phyloP scores from a whole-genome alignment of 352 stramenopile species.

The Phytophthora cactorum region DNA sequence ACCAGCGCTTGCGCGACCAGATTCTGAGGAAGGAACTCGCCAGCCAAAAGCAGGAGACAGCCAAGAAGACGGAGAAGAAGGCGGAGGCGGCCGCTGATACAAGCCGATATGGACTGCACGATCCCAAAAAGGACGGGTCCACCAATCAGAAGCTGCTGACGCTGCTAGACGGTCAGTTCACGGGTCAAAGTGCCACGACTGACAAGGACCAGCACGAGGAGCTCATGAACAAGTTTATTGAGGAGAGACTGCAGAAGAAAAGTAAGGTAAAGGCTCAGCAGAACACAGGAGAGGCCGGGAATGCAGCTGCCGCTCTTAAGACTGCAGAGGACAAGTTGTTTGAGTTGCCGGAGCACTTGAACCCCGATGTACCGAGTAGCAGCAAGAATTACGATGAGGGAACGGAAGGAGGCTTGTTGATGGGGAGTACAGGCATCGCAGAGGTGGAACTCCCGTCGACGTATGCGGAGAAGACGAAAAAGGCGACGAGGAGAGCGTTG shows the following conservation, averaged over 20 bases:
- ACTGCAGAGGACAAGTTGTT: slow-evolving; percentile 77
- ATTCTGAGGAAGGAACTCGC: slow-evolving; percentile 44
- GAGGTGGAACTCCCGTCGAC: slow-evolving; percentile 73
- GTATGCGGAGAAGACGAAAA: slow-evolving; percentile 60
- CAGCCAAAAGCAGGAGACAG: slow-evolving; percentile 21
- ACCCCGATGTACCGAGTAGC: slow-evolving; percentile 46
- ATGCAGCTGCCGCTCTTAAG: slow-evolving; percentile 20
- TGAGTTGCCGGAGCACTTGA: slow-evolving; percentile 63
- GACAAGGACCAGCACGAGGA: slow-evolving; percentile 80
- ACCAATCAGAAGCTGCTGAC: slow-evolving; percentile 74
- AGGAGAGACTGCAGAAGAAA: slow-evolving; percentile 71
- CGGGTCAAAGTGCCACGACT: slow-evolving; percentile 63
- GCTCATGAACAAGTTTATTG: slow-evolving; percentile 87
- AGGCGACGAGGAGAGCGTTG: slow-evolving; percentile 58
- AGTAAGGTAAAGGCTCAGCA: slow-evolving; percentile 11
- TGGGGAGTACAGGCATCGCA: slow-evolving; percentile 81
- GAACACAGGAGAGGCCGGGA: background rate
- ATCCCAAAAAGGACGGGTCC: slow-evolving; percentile 76
- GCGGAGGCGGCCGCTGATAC: slow-evolving; percentile 1
- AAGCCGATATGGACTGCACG: slow-evolving; percentile 68
- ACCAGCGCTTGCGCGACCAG: slow-evolving; percentile 66
- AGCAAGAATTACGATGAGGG: slow-evolving; percentile 46
- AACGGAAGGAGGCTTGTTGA: slow-evolving; percentile 67
- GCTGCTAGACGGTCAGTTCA: slow-evolving; percentile 85
- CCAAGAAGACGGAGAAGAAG: slow-evolving; percentile 21